phyloP scores from a whole-genome alignment of 2,329 filamentous ascomycete species.

The Claviceps fusiformis region DNA sequence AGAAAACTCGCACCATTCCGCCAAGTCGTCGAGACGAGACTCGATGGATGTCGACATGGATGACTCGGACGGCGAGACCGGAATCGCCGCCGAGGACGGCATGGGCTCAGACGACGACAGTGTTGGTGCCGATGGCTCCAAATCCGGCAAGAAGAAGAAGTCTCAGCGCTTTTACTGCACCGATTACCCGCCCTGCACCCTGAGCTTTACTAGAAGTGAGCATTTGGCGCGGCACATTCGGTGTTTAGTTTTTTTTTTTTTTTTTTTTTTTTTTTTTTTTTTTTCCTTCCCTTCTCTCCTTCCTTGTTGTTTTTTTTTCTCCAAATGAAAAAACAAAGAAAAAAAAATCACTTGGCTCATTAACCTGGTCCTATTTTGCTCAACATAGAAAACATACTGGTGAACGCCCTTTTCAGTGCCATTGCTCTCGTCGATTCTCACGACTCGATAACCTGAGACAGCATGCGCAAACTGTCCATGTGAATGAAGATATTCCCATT shows the following conservation, averaged over 20 bases:
- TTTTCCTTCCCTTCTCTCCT: too few species aligned
- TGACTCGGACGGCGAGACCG: slow-evolving; percentile 53
- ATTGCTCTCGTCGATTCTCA: slow-evolving; percentile 86
- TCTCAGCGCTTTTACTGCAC: slow-evolving; percentile 93
- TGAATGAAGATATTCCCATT: slow-evolving; percentile 90
- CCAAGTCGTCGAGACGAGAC: slow-evolving; percentile 38
- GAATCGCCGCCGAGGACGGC: slow-evolving; percentile 30
- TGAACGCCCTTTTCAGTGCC: slow-evolving; percentile 91
- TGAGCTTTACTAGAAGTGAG: slow-evolving; percentile 93
- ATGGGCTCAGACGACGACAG: slow-evolving; percentile 52
- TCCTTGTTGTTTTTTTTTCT: not conserved
- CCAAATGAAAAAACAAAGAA: too few species aligned
- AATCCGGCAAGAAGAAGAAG: slow-evolving; percentile 86
- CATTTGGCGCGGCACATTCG: slow-evolving; percentile 90
- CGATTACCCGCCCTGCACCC: slow-evolving; percentile 81
- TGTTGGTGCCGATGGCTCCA: slow-evolving; percentile 48
- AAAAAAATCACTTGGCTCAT: not conserved
- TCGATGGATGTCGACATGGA: slow-evolving; percentile 66
- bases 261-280: not conserved
- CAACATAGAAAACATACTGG: slow-evolving; percentile 77
- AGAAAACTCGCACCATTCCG: slow-evolving; percentile 47
- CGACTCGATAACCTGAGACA: slow-evolving; percentile 89
- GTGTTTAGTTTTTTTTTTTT: slow-evolving; percentile 29
- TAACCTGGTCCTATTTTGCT: not conserved
- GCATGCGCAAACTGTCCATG: slow-evolving; percentile 93